Conservation (phyloP, 2,329 filamentous ascomycete genomes). For the Pseudogymnoascus sp. region DNA sequence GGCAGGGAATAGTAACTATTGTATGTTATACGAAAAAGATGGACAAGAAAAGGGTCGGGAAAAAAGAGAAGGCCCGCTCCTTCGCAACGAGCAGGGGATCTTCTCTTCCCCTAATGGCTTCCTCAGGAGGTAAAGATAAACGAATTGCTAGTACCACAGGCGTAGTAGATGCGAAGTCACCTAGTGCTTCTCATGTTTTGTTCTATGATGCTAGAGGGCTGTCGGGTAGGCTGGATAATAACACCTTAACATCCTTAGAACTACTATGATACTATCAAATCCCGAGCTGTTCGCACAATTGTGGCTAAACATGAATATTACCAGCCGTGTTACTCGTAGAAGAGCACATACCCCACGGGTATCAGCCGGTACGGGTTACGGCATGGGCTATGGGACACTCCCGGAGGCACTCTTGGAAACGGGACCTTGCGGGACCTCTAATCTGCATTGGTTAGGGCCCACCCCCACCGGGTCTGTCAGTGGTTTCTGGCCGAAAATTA, state of each 20-base stretch:
- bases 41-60: not conserved
- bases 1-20: not conserved
- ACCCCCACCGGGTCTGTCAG: constrained; percentile 3
- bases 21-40: not conserved
- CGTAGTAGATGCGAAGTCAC: not conserved
- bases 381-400: not conserved
- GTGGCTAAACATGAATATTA: not conserved
- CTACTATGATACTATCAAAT: not conserved
- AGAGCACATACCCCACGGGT: not conserved
- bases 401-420: not conserved
- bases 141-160: not conserved
- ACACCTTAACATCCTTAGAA: too few relatives aligned
- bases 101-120: not conserved
- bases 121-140: not conserved
- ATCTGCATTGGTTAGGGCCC: not conserved
- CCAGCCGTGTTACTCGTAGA: not conserved
- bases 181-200: not conserved
- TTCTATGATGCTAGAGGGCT: not conserved
- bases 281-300: not conserved
- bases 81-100: not conserved
- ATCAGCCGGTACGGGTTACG: not conserved
- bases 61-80: not conserved
- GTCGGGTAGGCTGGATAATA: not conserved
- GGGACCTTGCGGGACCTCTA: not conserved
- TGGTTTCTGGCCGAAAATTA: not conserved